phyloP scores from a whole-genome alignment of 331 rosid species.

The Dryas integrifolia region DNA sequence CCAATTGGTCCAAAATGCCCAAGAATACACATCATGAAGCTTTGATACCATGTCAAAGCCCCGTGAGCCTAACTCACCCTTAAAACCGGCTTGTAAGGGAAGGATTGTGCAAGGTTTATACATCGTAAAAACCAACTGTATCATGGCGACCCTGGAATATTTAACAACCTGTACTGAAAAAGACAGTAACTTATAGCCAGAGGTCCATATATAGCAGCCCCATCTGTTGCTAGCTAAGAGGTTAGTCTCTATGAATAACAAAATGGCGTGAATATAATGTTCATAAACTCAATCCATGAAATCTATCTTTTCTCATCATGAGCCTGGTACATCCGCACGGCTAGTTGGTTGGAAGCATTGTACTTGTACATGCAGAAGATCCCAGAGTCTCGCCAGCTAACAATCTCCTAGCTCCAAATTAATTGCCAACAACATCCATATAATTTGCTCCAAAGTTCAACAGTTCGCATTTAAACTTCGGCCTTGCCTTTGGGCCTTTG shows the following conservation, averaged over 20 bases:
- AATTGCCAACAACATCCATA: not conserved
- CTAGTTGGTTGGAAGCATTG: not conserved
- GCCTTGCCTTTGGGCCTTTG: not conserved
- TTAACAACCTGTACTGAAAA: not conserved
- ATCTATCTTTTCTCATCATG: not conserved
- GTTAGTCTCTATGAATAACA: not conserved
- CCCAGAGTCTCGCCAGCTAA: not conserved
- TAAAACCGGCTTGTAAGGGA: too few species aligned
- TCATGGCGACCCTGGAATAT: too few species aligned
- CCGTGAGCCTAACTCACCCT: too few species aligned
- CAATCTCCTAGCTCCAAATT: not conserved
- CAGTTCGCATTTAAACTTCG: not conserved
- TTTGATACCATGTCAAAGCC: too few species aligned
- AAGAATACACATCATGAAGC: too few species aligned
- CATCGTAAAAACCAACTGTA: too few species aligned
- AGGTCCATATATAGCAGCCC: not conserved
- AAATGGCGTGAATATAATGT: not conserved
- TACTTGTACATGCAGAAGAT: slow-evolving; percentile 7
- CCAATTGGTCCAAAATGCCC: too few species aligned
- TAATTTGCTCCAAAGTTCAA: not conserved
- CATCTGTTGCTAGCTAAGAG: not conserved
- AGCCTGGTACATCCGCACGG: not conserved
- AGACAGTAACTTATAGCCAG: not conserved
- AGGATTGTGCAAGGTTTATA: too few species aligned
- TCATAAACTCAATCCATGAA: not conserved